Evolutionary conservation across 2,329 filamentous ascomycete genomes (phyloP), one percentile per base, ranked within the genome.

Genomic region (Fusarium sp.): DNA sequence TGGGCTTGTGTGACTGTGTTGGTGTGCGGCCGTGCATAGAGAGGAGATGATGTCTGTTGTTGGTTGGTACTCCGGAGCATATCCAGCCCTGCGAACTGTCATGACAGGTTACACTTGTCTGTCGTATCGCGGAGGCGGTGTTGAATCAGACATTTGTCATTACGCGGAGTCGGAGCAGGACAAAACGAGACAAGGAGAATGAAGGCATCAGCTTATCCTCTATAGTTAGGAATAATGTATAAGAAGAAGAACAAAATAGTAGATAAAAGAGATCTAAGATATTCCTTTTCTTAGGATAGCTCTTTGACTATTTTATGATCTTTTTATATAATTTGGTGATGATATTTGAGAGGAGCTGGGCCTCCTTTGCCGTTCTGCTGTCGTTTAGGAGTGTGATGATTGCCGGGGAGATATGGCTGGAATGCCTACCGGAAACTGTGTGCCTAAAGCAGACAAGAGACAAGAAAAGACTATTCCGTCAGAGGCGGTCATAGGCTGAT

Each of bases 61-160:
- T 45, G 25, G 33, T 42, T n/a, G 57, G 57, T 42, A 36, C 42
- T n/a, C 40, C 22, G 47, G 61, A 56, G 33, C 22, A 63, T 63
- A 57, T 57, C 47, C 61, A 63, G 61, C 47, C 47, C 47, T 63
- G 47, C 13, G 33, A n/a, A 42, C 33, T 63, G 47, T 29, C 47
- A 52, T 50, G 47, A 33, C 61, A 57, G 61, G 47, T 42, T 29
- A 25, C 45, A 40, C 16, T 36, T 61, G 22, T 29, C 40, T 61
- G 18, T 29, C 40, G 40, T 47, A 47, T 61, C 58, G 58, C n/a
- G 29, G 40, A 61, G 38, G 58, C 40, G 58, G 29, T 61, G 58
- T 31, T 56, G 45, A 35, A 63, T 50, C 42, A 36, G 31, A 45
- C 35, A 63, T 63, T 59, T 59, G 52, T 62, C 52, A 33, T n/a